A percentile compares a stretch with the other conserved stretches of the same genome.
phyloP scores from a whole-genome alignment of 2,329 filamentous ascomycete species.

The Aureobasidium pullulans region DNA sequence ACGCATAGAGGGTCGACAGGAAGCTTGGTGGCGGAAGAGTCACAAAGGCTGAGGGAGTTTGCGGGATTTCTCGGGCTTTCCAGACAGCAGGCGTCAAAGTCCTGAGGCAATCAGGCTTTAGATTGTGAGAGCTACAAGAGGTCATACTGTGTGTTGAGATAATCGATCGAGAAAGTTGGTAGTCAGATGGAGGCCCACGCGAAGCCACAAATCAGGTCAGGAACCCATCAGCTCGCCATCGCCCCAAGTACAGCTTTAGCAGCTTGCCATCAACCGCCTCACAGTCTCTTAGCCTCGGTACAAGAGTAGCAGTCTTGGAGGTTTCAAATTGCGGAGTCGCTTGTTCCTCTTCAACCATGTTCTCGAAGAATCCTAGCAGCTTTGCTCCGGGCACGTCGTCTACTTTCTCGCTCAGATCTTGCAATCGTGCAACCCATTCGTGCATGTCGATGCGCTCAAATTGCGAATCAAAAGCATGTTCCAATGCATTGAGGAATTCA shows the following conservation, averaged over 20 bases:
- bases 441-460: conserved; percentile 13
- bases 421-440: conserved; percentile 10
- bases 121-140: too few relatives aligned
- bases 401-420: neutral
- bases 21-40: too few relatives aligned
- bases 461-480: neutral
- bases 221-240: neutral
- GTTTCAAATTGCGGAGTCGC: neutral
- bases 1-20: too few relatives aligned
- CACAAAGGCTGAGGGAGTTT: too few relatives aligned
- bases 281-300: neutral
- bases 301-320: neutral
- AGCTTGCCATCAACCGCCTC: neutral
- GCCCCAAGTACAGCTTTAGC: neutral
- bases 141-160: too few relatives aligned
- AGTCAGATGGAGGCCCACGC: too few relatives aligned
- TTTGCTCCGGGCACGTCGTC: conserved; percentile 12
- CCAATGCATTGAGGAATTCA: conserved; percentile 6
- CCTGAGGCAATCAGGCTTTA: too few relatives aligned
- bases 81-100: too few relatives aligned
- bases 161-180: too few relatives aligned
- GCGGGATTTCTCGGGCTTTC: too few relatives aligned
- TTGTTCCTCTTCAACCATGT: conserved; percentile 5
- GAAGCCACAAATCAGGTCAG: neutral
- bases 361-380: conserved; percentile 16